Base-by-base conservation (phyloP, 164 flowering plant species). In the Stephania cephalantha region DNA sequence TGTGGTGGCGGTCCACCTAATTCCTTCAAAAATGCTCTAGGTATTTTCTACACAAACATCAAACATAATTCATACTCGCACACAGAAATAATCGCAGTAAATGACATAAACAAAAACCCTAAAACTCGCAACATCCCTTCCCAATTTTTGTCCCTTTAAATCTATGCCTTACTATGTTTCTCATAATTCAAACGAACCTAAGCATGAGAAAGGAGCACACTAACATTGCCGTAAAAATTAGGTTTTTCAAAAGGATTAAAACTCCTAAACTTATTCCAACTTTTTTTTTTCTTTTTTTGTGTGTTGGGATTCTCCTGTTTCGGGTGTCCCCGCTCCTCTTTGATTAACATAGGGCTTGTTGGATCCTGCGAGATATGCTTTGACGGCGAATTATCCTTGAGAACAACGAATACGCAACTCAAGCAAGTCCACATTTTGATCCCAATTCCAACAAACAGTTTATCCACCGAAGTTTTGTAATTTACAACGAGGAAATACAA, bases 21-120 rank as follows among this genome's bases (percentile, higher is more conserved):
- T 20, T 45, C 29, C 35, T 71, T 63, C 69, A 67, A n/a, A 71
- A 79, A 84, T n/a, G 73, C 48, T 71, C 46, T 11, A 20, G 82
- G 82, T 25, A 80, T 58, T 45, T 45, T 66, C 82, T 80, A 20
- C 53, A 77, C 68, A 76, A 64, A 29, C 3, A 48, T 61, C 58
- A 12, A 35, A 55, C 44, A 46, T 20, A 63, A 29, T 46, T 64
- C 1, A 70, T 46, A 70, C 7, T 44, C 15, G 42, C 42, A 4
- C 1, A 3, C 45, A 31, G 6, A 44, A 35, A 65, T 12, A 46
- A 42, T 55, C 46, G 44, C 17, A 20, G 65, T 64, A 5, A 74
- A 61, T 4, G 10, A 46, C 6, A 35, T 8, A 58, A 44, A 44
- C 29, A 61, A 58, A 5, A 25, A n/a, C 68, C 17, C 17, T 58